Evolutionary conservation across 2,329 filamentous ascomycete species (phyloP).

Genomic region (Fusarium multiceps): DNA sequence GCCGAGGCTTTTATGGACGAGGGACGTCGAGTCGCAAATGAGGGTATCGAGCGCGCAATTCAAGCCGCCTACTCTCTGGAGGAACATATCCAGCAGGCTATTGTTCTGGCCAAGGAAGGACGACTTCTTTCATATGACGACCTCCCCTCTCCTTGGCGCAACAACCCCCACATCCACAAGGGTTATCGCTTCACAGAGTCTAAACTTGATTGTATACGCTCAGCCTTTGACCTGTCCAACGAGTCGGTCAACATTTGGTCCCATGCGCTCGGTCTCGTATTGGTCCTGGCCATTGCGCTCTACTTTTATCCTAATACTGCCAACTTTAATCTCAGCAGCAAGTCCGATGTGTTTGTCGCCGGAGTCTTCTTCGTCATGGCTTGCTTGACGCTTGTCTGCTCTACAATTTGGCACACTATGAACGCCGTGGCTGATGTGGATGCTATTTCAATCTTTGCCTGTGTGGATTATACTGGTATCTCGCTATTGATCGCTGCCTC

Average conservation of each 20-base stretch:
- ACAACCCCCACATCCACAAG: slow-evolving; percentile 91
- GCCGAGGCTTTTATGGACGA: slow-evolving; percentile 80
- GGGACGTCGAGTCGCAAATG: slow-evolving; percentile 82
- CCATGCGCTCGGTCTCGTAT: slow-evolving; percentile 86
- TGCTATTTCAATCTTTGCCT: slow-evolving; percentile 93
- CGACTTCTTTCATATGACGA: slow-evolving; percentile 91
- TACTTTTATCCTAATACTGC: slow-evolving; percentile 93
- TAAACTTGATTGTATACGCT: slow-evolving; percentile 87
- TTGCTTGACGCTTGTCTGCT: slow-evolving; percentile 94
- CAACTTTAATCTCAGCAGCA: slow-evolving; percentile 88
- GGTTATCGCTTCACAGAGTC: slow-evolving; percentile 96
- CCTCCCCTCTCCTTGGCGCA: slow-evolving; percentile 89
- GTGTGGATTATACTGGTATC: slow-evolving; percentile 98
- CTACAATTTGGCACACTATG: slow-evolving; percentile 98
- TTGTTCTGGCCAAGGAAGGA: slow-evolving; percentile 78
- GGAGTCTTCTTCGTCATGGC: slow-evolving; percentile 97
- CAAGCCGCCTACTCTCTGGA: slow-evolving; percentile 85
- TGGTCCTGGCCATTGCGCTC: slow-evolving; percentile 89
- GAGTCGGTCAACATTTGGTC: slow-evolving; percentile 99
- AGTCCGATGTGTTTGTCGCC: slow-evolving; percentile 89
- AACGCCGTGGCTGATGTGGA: slow-evolving; percentile 92
- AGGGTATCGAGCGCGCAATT: slow-evolving; percentile 80
- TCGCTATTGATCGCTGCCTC: slow-evolving; percentile 93
- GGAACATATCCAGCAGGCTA: slow-evolving; percentile 84
- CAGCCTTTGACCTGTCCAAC: slow-evolving; percentile 87